Evolutionary conservation across 129 eudicot species (phyloP).

Genomic region (Apium graveolens): DNA sequence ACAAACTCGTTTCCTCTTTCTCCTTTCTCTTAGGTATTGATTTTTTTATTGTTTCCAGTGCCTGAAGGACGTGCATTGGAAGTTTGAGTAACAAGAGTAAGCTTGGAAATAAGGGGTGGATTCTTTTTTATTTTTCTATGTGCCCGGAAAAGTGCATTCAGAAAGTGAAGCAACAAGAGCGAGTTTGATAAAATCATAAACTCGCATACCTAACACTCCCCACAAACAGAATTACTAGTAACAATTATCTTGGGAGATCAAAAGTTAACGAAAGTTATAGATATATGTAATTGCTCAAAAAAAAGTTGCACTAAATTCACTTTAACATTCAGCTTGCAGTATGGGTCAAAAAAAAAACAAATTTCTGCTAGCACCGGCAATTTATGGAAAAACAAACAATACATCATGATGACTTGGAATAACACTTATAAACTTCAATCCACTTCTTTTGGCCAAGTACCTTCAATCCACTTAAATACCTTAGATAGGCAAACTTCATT

Average conservation of each 20-base stretch:
- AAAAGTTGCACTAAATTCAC: not conserved
- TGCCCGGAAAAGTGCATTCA: slow-evolving; percentile 37
- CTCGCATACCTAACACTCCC: no score
- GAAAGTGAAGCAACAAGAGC: not conserved
- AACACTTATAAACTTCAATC: no score
- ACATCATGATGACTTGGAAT: no score
- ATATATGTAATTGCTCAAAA: not conserved
- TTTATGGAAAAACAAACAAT: not conserved
- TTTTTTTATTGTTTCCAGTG: slow-evolving; percentile 75
- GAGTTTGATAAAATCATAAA: not conserved
- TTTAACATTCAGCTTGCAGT: not conserved
- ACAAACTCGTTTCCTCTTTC: slow-evolving; percentile 41
- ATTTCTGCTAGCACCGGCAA: not conserved
- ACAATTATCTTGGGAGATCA: no score
- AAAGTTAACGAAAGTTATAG: no score
- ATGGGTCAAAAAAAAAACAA: not conserved
- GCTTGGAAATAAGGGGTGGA: no score
- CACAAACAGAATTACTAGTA: no score
- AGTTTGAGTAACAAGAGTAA: not conserved
- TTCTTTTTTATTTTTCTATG: slow-evolving; percentile 56
- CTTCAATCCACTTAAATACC: no score
- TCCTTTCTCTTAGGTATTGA: slow-evolving; percentile 46
- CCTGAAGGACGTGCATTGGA: slow-evolving; percentile 32
- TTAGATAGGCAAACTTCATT: no score
- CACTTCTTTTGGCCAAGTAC: no score